These are phyloP conservation scores for Alloteropsis angusta DNA, from an alignment of 202 grass and related monocot genomes.

Conservation along the genomic window DNA sequence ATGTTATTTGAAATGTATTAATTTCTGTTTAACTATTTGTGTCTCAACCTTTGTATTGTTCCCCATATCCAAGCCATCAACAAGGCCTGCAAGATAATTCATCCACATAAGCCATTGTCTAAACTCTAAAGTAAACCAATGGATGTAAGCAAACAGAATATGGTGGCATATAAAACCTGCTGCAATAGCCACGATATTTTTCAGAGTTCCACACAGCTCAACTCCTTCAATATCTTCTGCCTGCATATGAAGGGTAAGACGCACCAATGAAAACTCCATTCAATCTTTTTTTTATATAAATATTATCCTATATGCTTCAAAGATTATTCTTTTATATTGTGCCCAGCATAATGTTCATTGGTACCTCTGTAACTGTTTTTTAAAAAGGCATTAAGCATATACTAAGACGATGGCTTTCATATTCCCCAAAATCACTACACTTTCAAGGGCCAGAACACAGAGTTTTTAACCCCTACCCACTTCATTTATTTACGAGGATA, in stretches of 20 bases:
- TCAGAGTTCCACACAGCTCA: conserved; percentile 91
- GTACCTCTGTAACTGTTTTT: not conserved
- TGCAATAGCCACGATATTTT: conserved; percentile 93
- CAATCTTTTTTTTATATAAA: not conserved
- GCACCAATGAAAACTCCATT: not conserved
- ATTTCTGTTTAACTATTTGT: not conserved
- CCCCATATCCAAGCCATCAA: conserved; percentile 97
- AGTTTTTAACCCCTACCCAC: not conserved
- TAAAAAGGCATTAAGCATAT: not conserved
- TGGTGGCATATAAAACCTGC: conserved; percentile 51
- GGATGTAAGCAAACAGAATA: not conserved
- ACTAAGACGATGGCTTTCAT: not conserved
- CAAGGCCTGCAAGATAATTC: conserved; percentile 55
- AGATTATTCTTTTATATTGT: not conserved
- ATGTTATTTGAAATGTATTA: not conserved
- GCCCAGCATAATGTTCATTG: not conserved
- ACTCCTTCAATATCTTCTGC: conserved; percentile 94
- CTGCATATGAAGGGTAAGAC: conserved; percentile 26
- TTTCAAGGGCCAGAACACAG: not conserved
- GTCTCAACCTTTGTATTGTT: conserved; percentile 82
- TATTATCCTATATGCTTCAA: not conserved
- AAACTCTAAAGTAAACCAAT: conserved; percentile 11
- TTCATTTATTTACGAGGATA: not conserved
- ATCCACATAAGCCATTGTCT: not conserved
- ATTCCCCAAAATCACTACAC: not conserved